Conservation (phyloP, 78 protist species). For the Tieghemostelium lacteum region DNA sequence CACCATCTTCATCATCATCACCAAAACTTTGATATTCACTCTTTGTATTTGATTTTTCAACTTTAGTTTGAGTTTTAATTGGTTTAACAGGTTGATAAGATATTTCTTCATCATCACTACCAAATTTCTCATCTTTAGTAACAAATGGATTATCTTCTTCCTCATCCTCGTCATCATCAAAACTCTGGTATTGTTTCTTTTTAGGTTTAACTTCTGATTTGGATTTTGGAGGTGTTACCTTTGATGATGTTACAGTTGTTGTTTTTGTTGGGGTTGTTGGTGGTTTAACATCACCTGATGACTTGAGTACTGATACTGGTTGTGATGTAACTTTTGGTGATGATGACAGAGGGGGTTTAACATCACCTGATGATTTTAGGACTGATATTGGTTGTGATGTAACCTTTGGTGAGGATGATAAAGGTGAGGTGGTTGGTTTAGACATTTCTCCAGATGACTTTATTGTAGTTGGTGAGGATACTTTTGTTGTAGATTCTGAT, state of each 20-base stretch:
- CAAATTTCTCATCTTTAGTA: slow-evolving; percentile 10
- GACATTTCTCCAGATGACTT: too few relatives aligned
- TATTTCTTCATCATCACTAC: neutral
- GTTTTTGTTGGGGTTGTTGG: neutral
- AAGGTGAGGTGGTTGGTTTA: too few relatives aligned
- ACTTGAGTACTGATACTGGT: neutral
- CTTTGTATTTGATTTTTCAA: neutral
- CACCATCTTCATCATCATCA: neutral
- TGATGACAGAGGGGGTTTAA: neutral
- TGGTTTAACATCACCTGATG: neutral
- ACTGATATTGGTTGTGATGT: neutral
- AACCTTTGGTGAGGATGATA: neutral
- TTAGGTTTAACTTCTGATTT: neutral
- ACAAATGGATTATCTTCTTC: slow-evolving; percentile 1
- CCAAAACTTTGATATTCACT: neutral
- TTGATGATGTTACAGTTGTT: neutral
- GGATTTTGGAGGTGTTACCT: neutral
- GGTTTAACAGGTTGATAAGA: neutral
- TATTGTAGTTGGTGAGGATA: neutral
- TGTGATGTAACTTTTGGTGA: neutral
- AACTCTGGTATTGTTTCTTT: neutral
- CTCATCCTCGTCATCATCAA: slow-evolving; percentile 10
- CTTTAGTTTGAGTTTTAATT: neutral
- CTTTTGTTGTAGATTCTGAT: neutral
- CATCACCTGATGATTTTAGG: neutral